phyloP scores from a whole-genome alignment of 352 stramenopile genomes.

The Aphanomyces astaci region DNA sequence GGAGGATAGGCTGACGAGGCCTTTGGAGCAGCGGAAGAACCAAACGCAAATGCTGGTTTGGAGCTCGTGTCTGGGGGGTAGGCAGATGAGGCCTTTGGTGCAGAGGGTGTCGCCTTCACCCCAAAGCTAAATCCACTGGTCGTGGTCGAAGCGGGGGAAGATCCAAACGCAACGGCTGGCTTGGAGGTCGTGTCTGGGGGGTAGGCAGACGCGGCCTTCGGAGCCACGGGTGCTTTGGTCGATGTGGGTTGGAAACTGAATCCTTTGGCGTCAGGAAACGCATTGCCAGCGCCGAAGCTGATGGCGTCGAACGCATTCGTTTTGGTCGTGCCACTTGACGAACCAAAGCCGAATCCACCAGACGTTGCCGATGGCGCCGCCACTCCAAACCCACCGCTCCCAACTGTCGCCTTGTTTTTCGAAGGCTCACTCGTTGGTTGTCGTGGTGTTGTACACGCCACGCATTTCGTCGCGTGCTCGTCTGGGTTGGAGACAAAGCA shows the following conservation, averaged over 20 bases:
- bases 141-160: not conserved
- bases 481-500: not conserved
- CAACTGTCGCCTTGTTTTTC: slow-evolving; percentile 10
- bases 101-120: not conserved
- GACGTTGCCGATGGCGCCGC: not conserved
- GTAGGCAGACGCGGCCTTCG: not conserved
- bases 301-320: slow-evolving; percentile 3
- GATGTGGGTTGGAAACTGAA: not conserved
- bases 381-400: slow-evolving; percentile 32
- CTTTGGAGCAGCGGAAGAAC: not conserved
- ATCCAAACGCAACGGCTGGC: not conserved
- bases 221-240: not conserved
- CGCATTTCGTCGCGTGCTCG: slow-evolving; percentile 34
- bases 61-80: slow-evolving; percentile 3
- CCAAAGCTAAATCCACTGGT: not conserved
- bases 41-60: not conserved
- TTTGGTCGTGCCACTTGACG: not conserved
- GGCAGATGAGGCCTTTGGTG: not conserved
- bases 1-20: not conserved
- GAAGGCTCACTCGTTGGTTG: too few species aligned
- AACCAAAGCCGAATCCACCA: not conserved
- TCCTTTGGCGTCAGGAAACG: not conserved
- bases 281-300: slow-evolving; percentile 1
- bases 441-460: slow-evolving; percentile 34
- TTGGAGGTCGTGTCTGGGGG: not conserved